phyloP scores from a whole-genome alignment of 2,329 filamentous ascomycete species.

The Penicillium sp. region DNA sequence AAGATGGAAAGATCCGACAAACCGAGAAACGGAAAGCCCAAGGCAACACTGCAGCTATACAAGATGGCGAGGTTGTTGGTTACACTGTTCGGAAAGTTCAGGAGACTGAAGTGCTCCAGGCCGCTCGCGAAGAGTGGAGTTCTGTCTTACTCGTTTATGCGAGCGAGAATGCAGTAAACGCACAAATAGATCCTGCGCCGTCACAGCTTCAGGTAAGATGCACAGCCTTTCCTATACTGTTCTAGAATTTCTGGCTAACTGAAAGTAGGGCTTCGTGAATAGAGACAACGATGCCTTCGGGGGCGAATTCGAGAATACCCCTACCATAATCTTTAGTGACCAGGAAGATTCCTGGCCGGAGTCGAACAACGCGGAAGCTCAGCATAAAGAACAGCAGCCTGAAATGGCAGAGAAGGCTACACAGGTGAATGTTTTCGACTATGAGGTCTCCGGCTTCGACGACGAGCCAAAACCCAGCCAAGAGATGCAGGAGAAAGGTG shows the following conservation, averaged over 20 bases:
- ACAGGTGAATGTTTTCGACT: slow-evolving; percentile 40
- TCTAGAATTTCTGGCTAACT: slow-evolving; percentile 11
- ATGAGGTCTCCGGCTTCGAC: slow-evolving; percentile 39
- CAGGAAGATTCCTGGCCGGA: slow-evolving; percentile 4
- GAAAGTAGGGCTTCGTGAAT: slow-evolving; percentile 47
- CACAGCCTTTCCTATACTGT: background rate
- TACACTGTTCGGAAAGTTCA: slow-evolving; percentile 45
- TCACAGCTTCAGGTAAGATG: slow-evolving; percentile 38
- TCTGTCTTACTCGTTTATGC: slow-evolving; percentile 60
- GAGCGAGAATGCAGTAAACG: slow-evolving; percentile 47
- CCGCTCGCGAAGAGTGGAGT: slow-evolving; percentile 52
- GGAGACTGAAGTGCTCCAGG: slow-evolving; percentile 55
- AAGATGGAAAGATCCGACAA: slow-evolving; percentile 40
- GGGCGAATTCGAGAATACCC: slow-evolving; percentile 30
- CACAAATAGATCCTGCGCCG: slow-evolving; percentile 32
- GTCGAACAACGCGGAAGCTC: background rate
- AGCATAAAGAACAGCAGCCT: background rate
- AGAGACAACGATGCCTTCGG: slow-evolving; percentile 48
- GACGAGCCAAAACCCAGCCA: slow-evolving; percentile 27
- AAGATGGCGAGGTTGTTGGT: slow-evolving; percentile 37
- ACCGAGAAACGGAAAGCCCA: slow-evolving; percentile 23
- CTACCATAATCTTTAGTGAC: slow-evolving; percentile 9
- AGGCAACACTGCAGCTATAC: slow-evolving; percentile 18
- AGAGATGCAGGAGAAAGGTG: slow-evolving; percentile 42
- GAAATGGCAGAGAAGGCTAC: slow-evolving; percentile 4